Base-by-base conservation (phyloP, 441 rosid species). In the Gossypium gossypioides region DNA sequence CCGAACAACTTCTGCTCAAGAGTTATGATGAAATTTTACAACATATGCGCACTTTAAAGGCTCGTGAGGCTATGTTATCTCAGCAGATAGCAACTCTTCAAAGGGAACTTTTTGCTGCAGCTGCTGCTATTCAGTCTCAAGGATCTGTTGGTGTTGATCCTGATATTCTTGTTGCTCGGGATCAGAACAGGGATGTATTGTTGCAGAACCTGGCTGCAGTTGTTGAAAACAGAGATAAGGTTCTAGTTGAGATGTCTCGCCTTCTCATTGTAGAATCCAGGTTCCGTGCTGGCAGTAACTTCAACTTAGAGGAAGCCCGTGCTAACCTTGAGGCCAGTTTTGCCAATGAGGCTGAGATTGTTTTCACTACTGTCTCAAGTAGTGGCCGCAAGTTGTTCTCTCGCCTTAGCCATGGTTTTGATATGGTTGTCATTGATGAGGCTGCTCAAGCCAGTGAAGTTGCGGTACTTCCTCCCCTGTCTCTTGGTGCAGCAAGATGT, bases 361-460 rank as follows among this genome's bases (percentile, higher is more conserved):
- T 95, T 72, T 95, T 95, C 81, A 92, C 99, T 44, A 95, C 99
- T 6, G 99, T 95, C 61, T 95, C 99, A 57, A 95, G 98, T 82
- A 95, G 99, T 77, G 99, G 98, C 25, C 93, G 98, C 40, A 95
- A 95, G 80, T 75, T 92, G 83, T 95, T 95, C 84, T 89, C 98
- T 76, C 95, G 99, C 64, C 96, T 95, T 34, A 87, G 92, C 22
- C 99, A 95, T 89, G 98, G 99, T 75, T 95, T 95, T 48, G 99
- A 95, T 79, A 95, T 95, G 99, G 99, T 95, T 29, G 99, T 95
- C 81, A 95, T 92, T 32, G 99, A 95, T 42, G 98, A 95, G 80
- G 99, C 99, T 70, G 99, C 99, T 40, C 97, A 95, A 82, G 99
- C 98, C 72, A 92, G 97, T 69, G 99, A 95, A 83, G 97, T 87